phyloP scores from a whole-genome alignment of 2,329 filamentous ascomycete species.

The Fusarium cyanostomum region DNA sequence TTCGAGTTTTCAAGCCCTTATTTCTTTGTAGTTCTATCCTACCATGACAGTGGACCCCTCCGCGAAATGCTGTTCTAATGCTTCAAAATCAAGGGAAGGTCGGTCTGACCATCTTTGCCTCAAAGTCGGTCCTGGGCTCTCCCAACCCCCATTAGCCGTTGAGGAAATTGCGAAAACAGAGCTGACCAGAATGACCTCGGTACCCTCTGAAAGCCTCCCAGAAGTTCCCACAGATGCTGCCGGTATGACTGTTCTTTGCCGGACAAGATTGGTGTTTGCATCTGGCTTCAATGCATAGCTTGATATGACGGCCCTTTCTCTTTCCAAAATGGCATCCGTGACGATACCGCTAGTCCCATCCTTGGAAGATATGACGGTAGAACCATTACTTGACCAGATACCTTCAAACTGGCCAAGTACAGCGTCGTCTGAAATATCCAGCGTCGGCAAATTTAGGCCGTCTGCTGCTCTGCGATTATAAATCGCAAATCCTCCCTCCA shows the following conservation, averaged over 20 bases:
- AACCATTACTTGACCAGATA: not conserved
- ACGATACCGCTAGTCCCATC: slow-evolving; percentile 26
- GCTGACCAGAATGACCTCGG: slow-evolving; percentile 8
- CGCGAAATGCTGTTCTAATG: not conserved
- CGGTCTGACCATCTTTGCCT: slow-evolving; percentile 12
- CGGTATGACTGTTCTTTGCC: slow-evolving; percentile 31
- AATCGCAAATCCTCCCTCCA: slow-evolving; percentile 38
- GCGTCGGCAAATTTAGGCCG: slow-evolving; percentile 4
- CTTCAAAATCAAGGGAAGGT: not conserved
- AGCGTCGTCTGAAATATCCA: not conserved
- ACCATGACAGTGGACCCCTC: not conserved
- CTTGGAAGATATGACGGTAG: slow-evolving; percentile 8
- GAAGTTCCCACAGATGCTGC: not conserved
- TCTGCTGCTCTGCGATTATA: slow-evolving; percentile 2
- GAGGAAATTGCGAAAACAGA: slow-evolving; percentile 23
- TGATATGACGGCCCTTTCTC: not conserved
- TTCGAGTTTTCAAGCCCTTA: not conserved
- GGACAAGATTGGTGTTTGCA: slow-evolving; percentile 29
- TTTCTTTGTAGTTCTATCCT: not conserved
- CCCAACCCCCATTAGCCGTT: not conserved
- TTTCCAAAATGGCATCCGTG: not conserved
- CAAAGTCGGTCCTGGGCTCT: fast-evolving
- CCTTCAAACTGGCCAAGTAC: not conserved
- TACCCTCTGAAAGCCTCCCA: not conserved
- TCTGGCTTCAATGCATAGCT: slow-evolving; percentile 29